phyloP scores from a whole-genome alignment of 495 filamentous ascomycete genomes.

The Polyplosphaeria fusca region DNA sequence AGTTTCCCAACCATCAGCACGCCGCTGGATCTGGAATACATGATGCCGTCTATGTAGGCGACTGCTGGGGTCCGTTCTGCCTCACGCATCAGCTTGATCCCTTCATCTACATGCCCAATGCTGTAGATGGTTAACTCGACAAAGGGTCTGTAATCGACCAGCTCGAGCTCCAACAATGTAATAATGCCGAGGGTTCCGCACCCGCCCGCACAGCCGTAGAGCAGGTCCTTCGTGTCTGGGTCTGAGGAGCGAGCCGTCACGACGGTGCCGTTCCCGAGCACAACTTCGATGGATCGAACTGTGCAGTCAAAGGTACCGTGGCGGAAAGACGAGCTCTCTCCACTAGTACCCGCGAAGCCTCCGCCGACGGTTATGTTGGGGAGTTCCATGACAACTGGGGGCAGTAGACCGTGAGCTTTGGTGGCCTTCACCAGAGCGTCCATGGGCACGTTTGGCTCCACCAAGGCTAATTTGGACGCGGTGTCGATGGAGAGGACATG shows the following conservation, averaged over 20 bases:
- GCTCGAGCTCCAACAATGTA: slow-evolving; percentile 53
- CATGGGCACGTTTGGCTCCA: slow-evolving; percentile 67
- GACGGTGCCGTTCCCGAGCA: slow-evolving; percentile 55
- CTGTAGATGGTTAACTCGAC: slow-evolving; percentile 56
- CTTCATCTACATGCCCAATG: slow-evolving; percentile 36
- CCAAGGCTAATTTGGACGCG: slow-evolving; percentile 42
- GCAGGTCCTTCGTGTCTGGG: slow-evolving; percentile 46
- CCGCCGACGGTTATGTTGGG: slow-evolving; percentile 64
- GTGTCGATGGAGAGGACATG: slow-evolving; percentile 44
- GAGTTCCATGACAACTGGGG: slow-evolving; percentile 60
- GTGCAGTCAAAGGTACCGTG: slow-evolving; percentile 59
- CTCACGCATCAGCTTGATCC: slow-evolving; percentile 40
- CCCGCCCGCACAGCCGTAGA: slow-evolving; percentile 52
- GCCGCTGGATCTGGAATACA: slow-evolving; percentile 51
- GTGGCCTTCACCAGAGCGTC: slow-evolving; percentile 55
- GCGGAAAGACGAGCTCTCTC: slow-evolving; percentile 56
- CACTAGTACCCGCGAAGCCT: slow-evolving; percentile 59
- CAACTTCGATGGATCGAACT: slow-evolving; percentile 55
- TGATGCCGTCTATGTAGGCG: slow-evolving; percentile 45
- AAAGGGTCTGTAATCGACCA: slow-evolving; percentile 51
- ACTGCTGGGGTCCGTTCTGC: slow-evolving; percentile 34
- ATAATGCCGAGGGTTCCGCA: slow-evolving; percentile 57
- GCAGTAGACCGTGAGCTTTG: slow-evolving; percentile 51
- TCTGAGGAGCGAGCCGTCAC: slow-evolving; percentile 41
- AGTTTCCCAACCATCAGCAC: slow-evolving; percentile 53